Evolutionary conservation across 2,329 filamentous ascomycete genomes (phyloP), one percentile per base, ranked within the genome.

Genomic region (Stylonectria norvegica): DNA sequence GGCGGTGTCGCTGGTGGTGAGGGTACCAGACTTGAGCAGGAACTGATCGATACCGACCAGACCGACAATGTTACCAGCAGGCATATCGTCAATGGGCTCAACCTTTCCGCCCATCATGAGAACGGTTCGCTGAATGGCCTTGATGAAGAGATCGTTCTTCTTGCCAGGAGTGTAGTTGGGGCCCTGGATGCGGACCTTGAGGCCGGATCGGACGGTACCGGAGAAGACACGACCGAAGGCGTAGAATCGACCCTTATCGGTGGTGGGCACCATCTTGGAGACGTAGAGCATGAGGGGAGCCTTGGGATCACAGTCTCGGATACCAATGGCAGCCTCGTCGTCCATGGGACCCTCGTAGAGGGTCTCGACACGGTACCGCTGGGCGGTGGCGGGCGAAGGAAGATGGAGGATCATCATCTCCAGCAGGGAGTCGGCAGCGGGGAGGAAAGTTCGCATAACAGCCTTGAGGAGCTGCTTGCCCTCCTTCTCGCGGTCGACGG

Each of bases 381-480:
- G 93, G 59, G 93, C 93, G 55, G 88, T 95, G 62, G 89, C 81
- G 67, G 93, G 93, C 56, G 93, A 97, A 63, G 93, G 93, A 64
- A 98, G 81, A 75, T 98, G 93, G 66, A 98, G 86, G 77, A 97
- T 91, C 89, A 98, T 95, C 93, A 98, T 98, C 82, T 98, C 93
- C 69, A 98, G 75, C 56, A 98, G 86, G 62, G 91, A 94, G 73
- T 98, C 93, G 58, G 93, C 93, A 64, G 93, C 93, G 59, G 93
- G 93, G 67, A 98, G 78, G 87, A 97, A 98, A 69, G 95, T 96
- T 70, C 88, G 82, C 91, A 98, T 96, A 75, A 97, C 81, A 62
- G 87, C 81, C 85, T 97, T 98, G 68, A 98, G 86, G 56, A 98
- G 86, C 71, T 85, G 80, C 85, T 98, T 98, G 81, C 90, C 91